Evolutionary conservation across 2,329 filamentous ascomycete genomes (phyloP), one percentile per base, ranked within the genome.

Genomic region (Phialemoniopsis sp.): DNA sequence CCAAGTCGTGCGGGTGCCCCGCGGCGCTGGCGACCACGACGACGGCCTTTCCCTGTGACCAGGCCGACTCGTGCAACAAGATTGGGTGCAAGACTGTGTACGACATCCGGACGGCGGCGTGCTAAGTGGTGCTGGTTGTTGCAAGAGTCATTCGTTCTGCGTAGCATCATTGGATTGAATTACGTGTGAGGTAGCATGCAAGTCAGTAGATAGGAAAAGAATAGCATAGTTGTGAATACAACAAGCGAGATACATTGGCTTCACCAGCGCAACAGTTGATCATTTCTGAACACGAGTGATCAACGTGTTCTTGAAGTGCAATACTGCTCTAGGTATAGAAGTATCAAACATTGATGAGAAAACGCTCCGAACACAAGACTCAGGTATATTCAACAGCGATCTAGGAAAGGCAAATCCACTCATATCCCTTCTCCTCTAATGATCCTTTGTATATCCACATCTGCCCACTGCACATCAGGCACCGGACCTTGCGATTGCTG

Each of bases 381-480:
- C n/a, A n/a, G n/a, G n/a, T n/a, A n/a, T n/a, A n/a, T n/a, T 26
- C 10, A 26, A 6, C 6, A 26, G 10, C 21, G 21, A 6, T 10
- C 6, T 26, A 6, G 19, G 5, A 5, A 38, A 32, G 6, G 5
- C 6, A 26, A 10, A 26, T 10, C 10, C 21, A 26, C 6, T 48
- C 37, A 51, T 32, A 51, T 42, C 8, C 47, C 43, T 8, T 53
- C 52, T 19, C 56, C 56, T 10, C 53, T 52, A 57, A 70, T 66
- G 59, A 72, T 65, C 36, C 65, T 61, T 14, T 63, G 56, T 17
- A 67, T 58, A 44, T 72, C 63, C 14, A 71, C 63, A 13, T 60
- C 65, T 4, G 68, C 62, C 71, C 70, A 73, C 41, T 60, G 59
- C 47, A 64, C 56, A 40, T 62, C 60, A 16, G 53, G 50, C 6